A percentile compares a stretch with the other conserved stretches of the same genome.
Conservation (phyloP, 495 filamentous ascomycete species). For the Cercophora newfieldiana region DNA sequence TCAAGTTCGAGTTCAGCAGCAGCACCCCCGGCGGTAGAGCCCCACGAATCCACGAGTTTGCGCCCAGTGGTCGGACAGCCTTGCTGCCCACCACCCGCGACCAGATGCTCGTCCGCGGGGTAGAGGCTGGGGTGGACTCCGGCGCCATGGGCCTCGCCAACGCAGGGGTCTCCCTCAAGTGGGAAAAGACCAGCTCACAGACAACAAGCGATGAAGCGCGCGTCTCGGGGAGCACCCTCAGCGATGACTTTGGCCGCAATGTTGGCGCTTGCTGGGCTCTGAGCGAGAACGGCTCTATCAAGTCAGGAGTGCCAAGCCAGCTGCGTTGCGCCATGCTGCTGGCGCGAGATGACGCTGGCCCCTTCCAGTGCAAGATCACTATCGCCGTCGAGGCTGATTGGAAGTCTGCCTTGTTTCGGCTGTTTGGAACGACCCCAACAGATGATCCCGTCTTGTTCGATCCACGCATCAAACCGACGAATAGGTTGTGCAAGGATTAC, state of each 20-base stretch:
- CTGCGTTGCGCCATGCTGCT: slow-evolving; percentile 30
- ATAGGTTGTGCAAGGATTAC: neutral
- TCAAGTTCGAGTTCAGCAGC: slow-evolving; percentile 13
- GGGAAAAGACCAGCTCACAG: slow-evolving; percentile 21
- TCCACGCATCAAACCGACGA: neutral
- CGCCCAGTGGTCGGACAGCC: neutral
- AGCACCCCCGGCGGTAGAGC: neutral
- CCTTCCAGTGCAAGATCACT: slow-evolving; percentile 25
- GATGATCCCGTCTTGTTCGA: neutral
- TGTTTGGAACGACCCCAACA: neutral
- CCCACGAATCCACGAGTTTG: neutral
- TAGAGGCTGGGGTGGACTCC: slow-evolving; percentile 4
- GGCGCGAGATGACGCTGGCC: slow-evolving; percentile 20
- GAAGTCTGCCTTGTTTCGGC: neutral
- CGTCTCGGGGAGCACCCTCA: slow-evolving; percentile 12
- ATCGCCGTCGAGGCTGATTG: slow-evolving; percentile 29
- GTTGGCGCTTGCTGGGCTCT: slow-evolving; percentile 27
- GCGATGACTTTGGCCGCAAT: slow-evolving; percentile 21
- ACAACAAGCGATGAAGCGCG: slow-evolving; percentile 22
- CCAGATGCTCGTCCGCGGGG: neutral
- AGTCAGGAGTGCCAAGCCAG: slow-evolving; percentile 26
- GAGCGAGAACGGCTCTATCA: slow-evolving; percentile 23
- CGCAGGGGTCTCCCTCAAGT: slow-evolving; percentile 7
- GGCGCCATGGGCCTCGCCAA: slow-evolving; percentile 13
- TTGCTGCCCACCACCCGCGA: neutral